These are phyloP conservation scores for Drechslerella stenobrocha DNA, from an alignment of 2,329 filamentous ascomycete genomes.

Conservation along the genomic window DNA sequence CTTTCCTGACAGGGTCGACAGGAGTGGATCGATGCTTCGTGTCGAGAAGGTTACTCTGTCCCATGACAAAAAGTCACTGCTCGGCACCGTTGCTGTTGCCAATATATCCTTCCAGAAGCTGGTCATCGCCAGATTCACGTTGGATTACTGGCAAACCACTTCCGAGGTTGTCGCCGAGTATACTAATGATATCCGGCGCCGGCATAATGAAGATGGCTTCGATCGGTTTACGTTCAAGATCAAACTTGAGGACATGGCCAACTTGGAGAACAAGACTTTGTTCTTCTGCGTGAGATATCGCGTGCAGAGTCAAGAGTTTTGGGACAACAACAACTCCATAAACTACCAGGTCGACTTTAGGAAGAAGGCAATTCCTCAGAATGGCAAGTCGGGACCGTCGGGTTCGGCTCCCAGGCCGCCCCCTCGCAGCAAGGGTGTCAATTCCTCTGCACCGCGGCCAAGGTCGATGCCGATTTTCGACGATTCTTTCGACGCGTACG, in stretches of 20 bases:
- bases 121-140: constrained; percentile 89
- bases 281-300: constrained; percentile 88
- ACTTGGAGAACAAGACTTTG: constrained; percentile 88
- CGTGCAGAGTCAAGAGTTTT: constrained; percentile 81
- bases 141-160: constrained; percentile 98
- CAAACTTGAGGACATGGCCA: constrained; percentile 85
- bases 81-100: constrained; percentile 80
- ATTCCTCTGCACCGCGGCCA: constrained; percentile 61
- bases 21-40: constrained; percentile 60
- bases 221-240: constrained; percentile 95
- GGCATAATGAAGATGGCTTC: constrained; percentile 67
- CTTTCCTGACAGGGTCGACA: constrained; percentile 66
- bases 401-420: constrained; percentile 62
- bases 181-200: constrained; percentile 73
- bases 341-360: constrained; percentile 96
- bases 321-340: constrained; percentile 85
- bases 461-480: constrained; percentile 59
- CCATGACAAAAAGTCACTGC: constrained; percentile 78
- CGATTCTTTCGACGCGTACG: constrained; percentile 60
- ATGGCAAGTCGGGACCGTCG: constrained; percentile 55
- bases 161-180: constrained; percentile 92
- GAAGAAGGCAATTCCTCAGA: constrained; percentile 71
- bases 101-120: constrained; percentile 88
- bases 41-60: constrained; percentile 87
- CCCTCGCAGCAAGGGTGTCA: constrained; percentile 67